These are phyloP conservation scores for Fusarium citri DNA, from an alignment of 2,329 filamentous ascomycete genomes.

Conservation along the genomic window DNA sequence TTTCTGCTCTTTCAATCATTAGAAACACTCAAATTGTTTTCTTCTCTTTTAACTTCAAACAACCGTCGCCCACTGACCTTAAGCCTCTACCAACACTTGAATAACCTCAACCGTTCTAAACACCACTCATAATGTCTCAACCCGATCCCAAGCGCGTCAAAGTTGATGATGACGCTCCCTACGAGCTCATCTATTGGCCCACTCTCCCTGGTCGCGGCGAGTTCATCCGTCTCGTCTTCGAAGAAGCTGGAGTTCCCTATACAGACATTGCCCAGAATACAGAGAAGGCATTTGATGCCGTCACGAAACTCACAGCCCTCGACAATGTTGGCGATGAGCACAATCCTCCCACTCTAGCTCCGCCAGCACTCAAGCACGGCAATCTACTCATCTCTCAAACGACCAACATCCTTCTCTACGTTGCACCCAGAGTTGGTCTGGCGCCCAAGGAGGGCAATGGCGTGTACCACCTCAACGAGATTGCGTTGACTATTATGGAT, in stretches of 20 bases:
- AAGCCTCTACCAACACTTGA: not conserved
- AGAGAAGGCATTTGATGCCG: slow-evolving; percentile 62
- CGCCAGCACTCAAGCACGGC: slow-evolving; percentile 74
- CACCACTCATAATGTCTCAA: slow-evolving; percentile 34
- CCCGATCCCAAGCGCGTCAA: slow-evolving; percentile 47
- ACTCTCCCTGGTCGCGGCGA: slow-evolving; percentile 79
- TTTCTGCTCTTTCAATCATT: not conserved
- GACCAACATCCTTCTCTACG: slow-evolving; percentile 77
- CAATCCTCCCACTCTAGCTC: slow-evolving; percentile 75
- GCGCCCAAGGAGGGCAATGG: slow-evolving; percentile 57
- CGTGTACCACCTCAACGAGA: slow-evolving; percentile 69
- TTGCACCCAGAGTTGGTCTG: slow-evolving; percentile 71
- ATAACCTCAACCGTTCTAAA: not conserved
- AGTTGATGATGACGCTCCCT: slow-evolving; percentile 59
- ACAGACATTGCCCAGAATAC: slow-evolving; percentile 61
- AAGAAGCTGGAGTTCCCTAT: slow-evolving; percentile 74
- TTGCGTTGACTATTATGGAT: slow-evolving; percentile 78
- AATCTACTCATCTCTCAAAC: slow-evolving; percentile 75
- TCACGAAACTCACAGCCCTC: slow-evolving; percentile 61
- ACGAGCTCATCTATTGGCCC: slow-evolving; percentile 79
- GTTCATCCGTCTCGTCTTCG: slow-evolving; percentile 77
- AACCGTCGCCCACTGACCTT: not conserved
- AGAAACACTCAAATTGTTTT: not conserved
- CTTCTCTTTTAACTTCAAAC: not conserved
- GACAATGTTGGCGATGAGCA: slow-evolving; percentile 60